phyloP scores from a whole-genome alignment of 2,329 filamentous ascomycete genomes.

The Ophiostoma montium region DNA sequence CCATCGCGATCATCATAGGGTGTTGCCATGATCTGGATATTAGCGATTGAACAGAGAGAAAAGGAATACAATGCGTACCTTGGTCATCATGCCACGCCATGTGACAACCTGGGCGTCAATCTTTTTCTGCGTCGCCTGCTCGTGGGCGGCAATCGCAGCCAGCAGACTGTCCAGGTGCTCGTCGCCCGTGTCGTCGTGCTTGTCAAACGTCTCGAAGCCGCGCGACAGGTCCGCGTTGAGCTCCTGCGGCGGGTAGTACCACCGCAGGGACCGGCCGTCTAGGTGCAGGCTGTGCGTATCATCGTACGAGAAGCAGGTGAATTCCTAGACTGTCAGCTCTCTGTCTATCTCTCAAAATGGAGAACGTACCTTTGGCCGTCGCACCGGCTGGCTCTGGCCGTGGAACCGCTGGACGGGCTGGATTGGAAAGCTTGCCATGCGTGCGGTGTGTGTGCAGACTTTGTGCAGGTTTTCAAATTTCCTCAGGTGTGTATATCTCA shows the following conservation, averaged over 20 bases:
- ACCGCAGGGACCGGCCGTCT: conserved; percentile 67
- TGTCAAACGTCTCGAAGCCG: conserved; percentile 71
- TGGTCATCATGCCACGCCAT: conserved; percentile 98
- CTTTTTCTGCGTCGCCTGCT: conserved; percentile 51
- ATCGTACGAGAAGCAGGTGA: conserved; percentile 88
- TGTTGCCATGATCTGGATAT: conserved; percentile 55
- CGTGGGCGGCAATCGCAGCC: conserved; percentile 57
- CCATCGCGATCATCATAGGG: conserved; percentile 73
- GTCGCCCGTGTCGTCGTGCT: conserved; percentile 66
- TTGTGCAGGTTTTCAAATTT: too few species aligned
- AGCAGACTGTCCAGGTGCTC: conserved; percentile 80
- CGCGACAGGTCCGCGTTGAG: conserved; percentile 60
- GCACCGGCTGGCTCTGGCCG: conserved; percentile 54
- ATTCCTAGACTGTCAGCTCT: conserved; percentile 43
- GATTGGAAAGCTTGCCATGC: conserved; percentile 21
- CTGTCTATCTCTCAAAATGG: neutral
- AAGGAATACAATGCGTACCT: conserved; percentile 39
- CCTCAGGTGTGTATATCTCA: too few species aligned
- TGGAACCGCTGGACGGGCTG: conserved; percentile 57
- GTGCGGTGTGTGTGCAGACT: neutral
- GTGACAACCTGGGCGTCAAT: conserved; percentile 72
- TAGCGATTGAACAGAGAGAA: too few species aligned
- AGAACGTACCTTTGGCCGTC: conserved; percentile 51
- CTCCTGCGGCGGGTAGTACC: conserved; percentile 64
- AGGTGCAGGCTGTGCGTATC: conserved; percentile 62